Base-by-base conservation (phyloP, 176 grass and related monocot genomes). In the Zizania latifolia region DNA sequence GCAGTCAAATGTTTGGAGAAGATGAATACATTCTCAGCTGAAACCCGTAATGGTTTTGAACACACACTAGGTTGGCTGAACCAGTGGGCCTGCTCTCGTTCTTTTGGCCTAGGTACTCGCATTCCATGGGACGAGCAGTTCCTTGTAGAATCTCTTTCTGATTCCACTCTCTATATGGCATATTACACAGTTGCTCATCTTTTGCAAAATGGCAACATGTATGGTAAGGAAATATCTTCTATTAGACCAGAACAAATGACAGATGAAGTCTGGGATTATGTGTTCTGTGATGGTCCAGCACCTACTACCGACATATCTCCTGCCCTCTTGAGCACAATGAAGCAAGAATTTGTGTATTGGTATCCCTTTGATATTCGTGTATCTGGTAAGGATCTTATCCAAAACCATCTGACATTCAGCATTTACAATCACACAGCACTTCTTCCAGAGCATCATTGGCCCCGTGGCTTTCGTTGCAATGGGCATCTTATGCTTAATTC, bases 401-500 rank as follows among this genome's bases (percentile, higher is more conserved):
- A 96, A 33, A 96, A 96, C 77, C 92, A 96, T 66, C 74, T 96
- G 10, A 89, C 86, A 8, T 92, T 96, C 69, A 87, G 86, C 81
- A 96, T 96, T 10, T 96, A 92, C 69, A 96, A 92, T 15, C 89
- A 96, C 35, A 76, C 74, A 40, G 78, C 92, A 46, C 77, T 96
- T 82, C 48, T 92, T 34, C 81, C 89, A 1, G 71, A 92, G 64
- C 84, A 80, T 46, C 84, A 92, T 16, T 96, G 93, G 93, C 92
- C 92, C 8, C 83, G 46, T 53, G 86, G 92, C 5, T 96, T 92
- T 62, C 86, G 89, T 11, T 92, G 89, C 78, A 96, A 92, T 54
- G 93, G 89, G 19, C 93, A 96, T 66, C 90, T 96, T 74, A 88
- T 92, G 93, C 89, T 96, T 32, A 96, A 96, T 78, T 92, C 89